These are phyloP conservation scores for Eragrostis tef DNA, from an alignment of 202 grass and related monocot species.

Conservation along the genomic window DNA sequence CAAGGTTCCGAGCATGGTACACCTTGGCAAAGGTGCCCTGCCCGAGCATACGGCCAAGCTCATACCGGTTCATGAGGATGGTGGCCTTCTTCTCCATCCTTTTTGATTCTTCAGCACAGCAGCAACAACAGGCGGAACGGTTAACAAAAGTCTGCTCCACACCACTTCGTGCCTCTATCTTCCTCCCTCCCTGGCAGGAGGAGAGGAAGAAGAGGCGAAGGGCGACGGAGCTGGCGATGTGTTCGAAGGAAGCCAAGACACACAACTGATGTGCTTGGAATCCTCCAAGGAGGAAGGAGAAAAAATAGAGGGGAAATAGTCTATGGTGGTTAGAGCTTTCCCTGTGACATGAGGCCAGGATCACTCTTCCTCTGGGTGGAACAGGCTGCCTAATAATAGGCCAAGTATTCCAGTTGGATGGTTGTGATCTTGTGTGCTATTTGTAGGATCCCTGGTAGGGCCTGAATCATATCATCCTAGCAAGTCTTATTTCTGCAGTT, in stretches of 20 bases:
- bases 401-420: constrained; percentile 36
- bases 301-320: not conserved
- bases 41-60: constrained; percentile 72
- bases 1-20: constrained; percentile 76
- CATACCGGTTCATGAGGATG: constrained; percentile 82
- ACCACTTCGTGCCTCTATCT: constrained; percentile 55
- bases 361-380: constrained; percentile 13
- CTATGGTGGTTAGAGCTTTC: constrained; percentile 46
- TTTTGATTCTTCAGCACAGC: not conserved
- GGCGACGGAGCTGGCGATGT: constrained; percentile 41
- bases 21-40: constrained; percentile 89
- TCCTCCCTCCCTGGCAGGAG: constrained; percentile 51
- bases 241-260: constrained; percentile 41
- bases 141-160: constrained; percentile 47
- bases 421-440: constrained; percentile 48
- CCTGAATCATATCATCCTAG: not conserved
- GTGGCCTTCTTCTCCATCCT: constrained; percentile 67
- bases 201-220: constrained; percentile 69
- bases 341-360: constrained; percentile 49
- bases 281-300: constrained; percentile 44
- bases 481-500: constrained; percentile 9
- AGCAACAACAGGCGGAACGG: constrained; percentile 13
- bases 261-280: constrained; percentile 31
- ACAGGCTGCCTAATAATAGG: constrained; percentile 33
- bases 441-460: constrained; percentile 41